These are phyloP conservation scores for Penicillium verrucosum DNA, from an alignment of 2,329 filamentous ascomycete genomes.

Conservation along the genomic window DNA sequence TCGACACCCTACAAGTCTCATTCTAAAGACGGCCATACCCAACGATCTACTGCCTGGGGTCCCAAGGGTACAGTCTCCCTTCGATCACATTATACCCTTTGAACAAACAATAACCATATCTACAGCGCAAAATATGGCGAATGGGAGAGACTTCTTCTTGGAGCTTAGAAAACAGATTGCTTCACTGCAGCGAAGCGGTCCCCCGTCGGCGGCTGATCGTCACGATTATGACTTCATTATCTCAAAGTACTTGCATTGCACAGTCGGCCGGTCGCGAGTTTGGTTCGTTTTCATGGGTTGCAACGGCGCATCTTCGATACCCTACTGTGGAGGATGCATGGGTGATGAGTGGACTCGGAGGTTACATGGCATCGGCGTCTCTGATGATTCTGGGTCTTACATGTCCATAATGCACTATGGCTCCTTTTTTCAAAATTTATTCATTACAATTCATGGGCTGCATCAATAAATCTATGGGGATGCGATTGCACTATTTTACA, in stretches of 20 bases:
- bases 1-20: constrained; percentile 38
- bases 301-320: constrained; percentile 29
- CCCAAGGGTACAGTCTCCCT: constrained; percentile 40
- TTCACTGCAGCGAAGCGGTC: constrained; percentile 37
- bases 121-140: constrained; percentile 48
- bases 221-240: constrained; percentile 10
- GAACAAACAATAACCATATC: background rate
- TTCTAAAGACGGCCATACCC: constrained; percentile 36
- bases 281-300: constrained; percentile 23
- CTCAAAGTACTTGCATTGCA: constrained; percentile 19
- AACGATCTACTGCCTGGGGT: constrained; percentile 42
- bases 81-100: constrained; percentile 9
- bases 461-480: background rate
- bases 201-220: constrained; percentile 35
- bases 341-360: constrained; percentile 19
- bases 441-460: constrained; percentile 1
- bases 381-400: constrained; percentile 15
- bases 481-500: constrained; percentile 3
- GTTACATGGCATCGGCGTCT: constrained; percentile 26
- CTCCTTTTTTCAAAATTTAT: background rate
- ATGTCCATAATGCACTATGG: constrained; percentile 11
- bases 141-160: constrained; percentile 50
- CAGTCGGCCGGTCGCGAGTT: constrained; percentile 15
- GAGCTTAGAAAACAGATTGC: constrained; percentile 49
- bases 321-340: constrained; percentile 24